Evolutionary conservation across 306 rosid genomes (phyloP), one percentile per base, ranked within the genome.

Genomic region (Spatholobus suberectus): DNA sequence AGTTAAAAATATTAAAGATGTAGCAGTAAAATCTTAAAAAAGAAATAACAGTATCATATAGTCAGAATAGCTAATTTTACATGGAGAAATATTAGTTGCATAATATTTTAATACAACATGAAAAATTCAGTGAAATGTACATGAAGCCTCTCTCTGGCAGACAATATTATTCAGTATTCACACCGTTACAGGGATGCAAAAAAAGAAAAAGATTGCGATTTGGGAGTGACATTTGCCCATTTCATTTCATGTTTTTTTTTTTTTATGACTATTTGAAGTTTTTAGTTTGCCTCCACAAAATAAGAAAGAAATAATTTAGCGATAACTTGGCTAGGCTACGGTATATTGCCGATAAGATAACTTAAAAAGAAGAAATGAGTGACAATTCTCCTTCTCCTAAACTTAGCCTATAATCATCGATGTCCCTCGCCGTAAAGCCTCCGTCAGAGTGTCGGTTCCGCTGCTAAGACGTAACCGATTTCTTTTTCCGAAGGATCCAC

Each of bases 381-480:
- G 65, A 78, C 65, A 66, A 65, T n/a, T 54, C 35, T 74, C 67
- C 49, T 73, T 52, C 67, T 54, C 78, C 49, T 52, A 52, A 51
- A 12, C 18, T 17, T 26, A 13, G 26, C 35, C 6, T 24, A 5
- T 24, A 40, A 13, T 15, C 23, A 9, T 43, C 3, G 6, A n/a
- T 8, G 17, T 5, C 4, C 10, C 13, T 23, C 47, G 61, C 61
- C 73, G 85, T 62, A n/a, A 13, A 44, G 70, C 61, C 43, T 61
- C 82, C 59, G 76, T 83, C 75, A 24, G 26, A 75, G 78, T 77
- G 89, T 85, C 83, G 88, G 90, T 81, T 77, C 69, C 20, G 78
- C 70, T 59, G 80, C 77, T 70, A 52, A 18, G 29, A 75, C 74
- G 71, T 34, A 20, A 41, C 43, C 10, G 21, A 41, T 27, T 32